phyloP scores from a whole-genome alignment of 306 rosid species.

The Sicyos edulis region DNA sequence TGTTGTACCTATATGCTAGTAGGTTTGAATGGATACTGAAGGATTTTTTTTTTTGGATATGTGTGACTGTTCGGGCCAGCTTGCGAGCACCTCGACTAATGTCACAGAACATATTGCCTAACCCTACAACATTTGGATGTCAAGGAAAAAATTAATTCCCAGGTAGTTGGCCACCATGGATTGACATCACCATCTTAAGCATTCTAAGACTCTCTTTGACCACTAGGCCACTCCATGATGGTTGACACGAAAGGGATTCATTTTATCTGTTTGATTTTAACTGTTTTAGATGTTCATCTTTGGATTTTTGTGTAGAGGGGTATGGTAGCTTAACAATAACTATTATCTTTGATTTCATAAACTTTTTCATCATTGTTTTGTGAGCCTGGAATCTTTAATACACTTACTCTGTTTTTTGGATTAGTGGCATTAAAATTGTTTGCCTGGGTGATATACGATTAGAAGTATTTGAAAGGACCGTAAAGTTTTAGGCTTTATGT shows the following conservation, averaged over 20 bases:
- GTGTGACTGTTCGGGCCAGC: too few relatives aligned
- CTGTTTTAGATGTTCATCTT: conserved; percentile 5
- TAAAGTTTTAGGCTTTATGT: not conserved
- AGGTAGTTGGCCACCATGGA: too few relatives aligned
- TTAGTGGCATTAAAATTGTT: not conserved
- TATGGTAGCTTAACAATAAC: not conserved
- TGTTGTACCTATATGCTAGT: not conserved
- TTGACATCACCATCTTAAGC: too few relatives aligned
- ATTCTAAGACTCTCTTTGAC: too few relatives aligned
- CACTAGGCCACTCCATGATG: too few relatives aligned
- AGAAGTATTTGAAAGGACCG: not conserved
- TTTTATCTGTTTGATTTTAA: not conserved
- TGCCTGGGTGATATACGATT: not conserved
- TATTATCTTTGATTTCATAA: not conserved
- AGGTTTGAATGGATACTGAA: too few relatives aligned
- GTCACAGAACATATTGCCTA: too few relatives aligned
- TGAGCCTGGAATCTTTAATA: not conserved
- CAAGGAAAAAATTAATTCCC: too few relatives aligned
- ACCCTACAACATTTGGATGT: too few relatives aligned
- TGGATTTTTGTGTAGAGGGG: not conserved
- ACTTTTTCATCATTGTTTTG: conserved; percentile 6
- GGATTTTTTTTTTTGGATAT: too few relatives aligned
- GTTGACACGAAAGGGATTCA: not conserved
- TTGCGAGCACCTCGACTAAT: too few relatives aligned
- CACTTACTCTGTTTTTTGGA: not conserved